phyloP scores from a whole-genome alignment of 139 green algal species.

The Tetradesmus lagerheimii region DNA sequence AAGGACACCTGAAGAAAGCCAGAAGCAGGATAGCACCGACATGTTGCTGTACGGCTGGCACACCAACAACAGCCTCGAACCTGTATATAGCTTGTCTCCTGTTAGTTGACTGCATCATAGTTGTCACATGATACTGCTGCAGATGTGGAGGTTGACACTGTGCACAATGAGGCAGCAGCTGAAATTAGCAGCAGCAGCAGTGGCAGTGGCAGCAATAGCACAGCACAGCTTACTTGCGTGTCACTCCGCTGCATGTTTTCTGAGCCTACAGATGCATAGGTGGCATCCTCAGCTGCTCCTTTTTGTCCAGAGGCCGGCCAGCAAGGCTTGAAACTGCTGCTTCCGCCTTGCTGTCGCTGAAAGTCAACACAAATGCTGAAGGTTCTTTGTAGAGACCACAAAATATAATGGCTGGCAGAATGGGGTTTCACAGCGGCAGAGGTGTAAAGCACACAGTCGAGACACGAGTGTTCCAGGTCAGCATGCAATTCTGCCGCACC shows the following conservation, averaged over 20 bases:
- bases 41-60: too few relatives aligned
- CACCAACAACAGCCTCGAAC: too few relatives aligned
- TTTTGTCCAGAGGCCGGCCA: neutral
- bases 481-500: neutral
- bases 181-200: neutral
- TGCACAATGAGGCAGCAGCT: neutral
- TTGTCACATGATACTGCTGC: too few relatives aligned
- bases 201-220: neutral
- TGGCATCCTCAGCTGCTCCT: neutral
- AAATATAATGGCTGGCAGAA: too few relatives aligned
- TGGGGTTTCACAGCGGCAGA: neutral
- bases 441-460: neutral
- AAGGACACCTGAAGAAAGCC: slow-evolving; percentile 5
- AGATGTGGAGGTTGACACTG: too few relatives aligned
- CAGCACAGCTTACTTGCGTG: neutral
- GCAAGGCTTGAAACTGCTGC: neutral
- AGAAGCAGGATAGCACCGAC: neutral
- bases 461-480: neutral
- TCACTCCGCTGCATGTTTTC: neutral
- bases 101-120: too few relatives aligned
- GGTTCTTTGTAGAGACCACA: too few relatives aligned
- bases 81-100: too few relatives aligned
- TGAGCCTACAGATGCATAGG: neutral
- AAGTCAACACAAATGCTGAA: neutral
- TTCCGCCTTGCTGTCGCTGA: neutral